phyloP scores from a whole-genome alignment of 805 yeast species.

The Lipomyces japonicus region DNA sequence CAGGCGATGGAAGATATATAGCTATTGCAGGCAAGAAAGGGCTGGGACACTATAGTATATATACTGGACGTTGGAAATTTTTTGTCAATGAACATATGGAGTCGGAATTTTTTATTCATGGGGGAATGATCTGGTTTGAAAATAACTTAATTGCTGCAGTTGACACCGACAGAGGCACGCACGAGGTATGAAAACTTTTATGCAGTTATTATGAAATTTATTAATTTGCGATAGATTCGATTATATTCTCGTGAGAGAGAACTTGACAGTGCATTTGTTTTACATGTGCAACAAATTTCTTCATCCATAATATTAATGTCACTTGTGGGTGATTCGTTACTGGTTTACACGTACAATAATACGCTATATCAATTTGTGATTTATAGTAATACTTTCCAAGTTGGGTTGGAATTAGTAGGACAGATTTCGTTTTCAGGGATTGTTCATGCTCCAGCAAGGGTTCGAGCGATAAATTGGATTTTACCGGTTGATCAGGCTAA shows the following conservation, averaged over 20 bases:
- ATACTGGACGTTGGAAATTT: constrained; percentile 47
- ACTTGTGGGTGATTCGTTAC: constrained; percentile 33
- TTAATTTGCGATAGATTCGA: constrained; percentile 32
- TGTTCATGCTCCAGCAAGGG: constrained; percentile 40
- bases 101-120: constrained; percentile 38
- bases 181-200: constrained; percentile 18
- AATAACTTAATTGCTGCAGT: constrained; percentile 38
- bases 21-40: constrained; percentile 52
- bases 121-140: constrained; percentile 42
- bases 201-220: background rate
- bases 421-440: constrained; percentile 39
- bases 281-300: constrained; percentile 34
- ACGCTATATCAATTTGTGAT: constrained; percentile 34
- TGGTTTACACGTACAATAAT: constrained; percentile 39
- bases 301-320: constrained; percentile 36
- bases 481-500: constrained; percentile 29
- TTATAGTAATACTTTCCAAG: constrained; percentile 21
- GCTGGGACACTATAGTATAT: constrained; percentile 43
- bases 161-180: constrained; percentile 30
- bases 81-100: constrained; percentile 40
- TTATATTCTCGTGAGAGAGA: constrained; percentile 40
- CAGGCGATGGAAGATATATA: constrained; percentile 48
- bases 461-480: constrained; percentile 38
- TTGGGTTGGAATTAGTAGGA: constrained; percentile 33
- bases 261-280: constrained; percentile 35